Conservation (phyloP, 2,329 filamentous ascomycete genomes). For the Aspergillus sergii region DNA sequence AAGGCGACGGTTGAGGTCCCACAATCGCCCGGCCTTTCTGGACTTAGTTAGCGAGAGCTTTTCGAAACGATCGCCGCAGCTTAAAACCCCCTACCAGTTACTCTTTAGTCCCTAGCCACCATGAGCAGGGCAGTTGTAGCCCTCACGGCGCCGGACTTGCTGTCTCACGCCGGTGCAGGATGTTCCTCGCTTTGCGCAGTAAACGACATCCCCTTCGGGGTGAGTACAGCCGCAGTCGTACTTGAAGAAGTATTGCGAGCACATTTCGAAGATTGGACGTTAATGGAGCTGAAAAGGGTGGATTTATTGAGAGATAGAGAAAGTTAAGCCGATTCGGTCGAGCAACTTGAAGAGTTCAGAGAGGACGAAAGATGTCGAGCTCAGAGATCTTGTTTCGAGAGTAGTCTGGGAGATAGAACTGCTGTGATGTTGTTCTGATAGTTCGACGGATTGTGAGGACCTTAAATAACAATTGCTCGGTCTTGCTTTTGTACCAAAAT, state of each 20-base stretch:
- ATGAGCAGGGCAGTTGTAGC: conserved; percentile 38
- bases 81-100: background rate
- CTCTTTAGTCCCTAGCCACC: conserved; percentile 19
- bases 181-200: conserved; percentile 37
- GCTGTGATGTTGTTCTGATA: conserved; percentile 18
- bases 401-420: conserved; percentile 6
- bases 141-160: conserved; percentile 33
- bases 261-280: conserved; percentile 30
- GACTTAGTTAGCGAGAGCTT: background rate
- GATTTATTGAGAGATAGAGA: background rate
- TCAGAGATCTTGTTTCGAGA: conserved; percentile 2
- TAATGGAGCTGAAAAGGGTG: background rate
- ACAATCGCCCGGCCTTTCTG: background rate
- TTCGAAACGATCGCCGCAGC: background rate
- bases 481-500: conserved; percentile 17
- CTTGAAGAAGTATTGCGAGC: conserved; percentile 39
- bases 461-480: conserved; percentile 25
- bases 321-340: background rate
- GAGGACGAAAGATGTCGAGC: background rate
- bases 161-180: conserved; percentile 35
- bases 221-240: conserved; percentile 42
- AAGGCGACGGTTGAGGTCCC: background rate
- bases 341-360: background rate
- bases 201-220: conserved; percentile 37
- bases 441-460: conserved; percentile 20